Base-by-base conservation (phyloP, 345 rosid genomes). In the Sonneratia alba region DNA sequence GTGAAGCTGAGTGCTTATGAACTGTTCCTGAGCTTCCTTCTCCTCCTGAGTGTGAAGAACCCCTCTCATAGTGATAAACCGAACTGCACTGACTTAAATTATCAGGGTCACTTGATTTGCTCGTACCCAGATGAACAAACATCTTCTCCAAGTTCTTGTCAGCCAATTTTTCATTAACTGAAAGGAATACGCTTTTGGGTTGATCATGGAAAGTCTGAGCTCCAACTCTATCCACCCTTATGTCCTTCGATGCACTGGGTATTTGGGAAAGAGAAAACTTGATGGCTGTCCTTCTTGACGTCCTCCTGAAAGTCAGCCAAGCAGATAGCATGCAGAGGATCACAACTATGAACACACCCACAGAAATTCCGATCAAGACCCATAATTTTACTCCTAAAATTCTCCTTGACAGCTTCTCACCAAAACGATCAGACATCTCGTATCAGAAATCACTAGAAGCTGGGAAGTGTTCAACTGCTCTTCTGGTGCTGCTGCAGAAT, bases 101-200 rank as follows among this genome's bases (percentile, higher is more conserved):
- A 73, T 94, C 97, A 19, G 84, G 89, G 79, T 94, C 97, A 79
- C 91, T 91, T 1, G 89, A 91, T 79, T 87, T 89, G 77, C 89
- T 86, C 69, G 71, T 80, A 55, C 85, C 89, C 76, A 87, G 78
- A 74, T 87, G 89, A 81, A 78, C 80, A 37, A 74, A 67, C 86
- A 85, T 81, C 73, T 86, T 91, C 74, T 83, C 90, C 1, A 85
- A 82, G 70, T 81, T 79, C 73, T 82, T 88, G 24, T 86, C 92
- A 55, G 80, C 78, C 1, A 83, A 70, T 82, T 86, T 87, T 68
- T 89, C 95, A 49, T 82, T 77, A 72, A 85, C 81, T 1, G 79
- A 64, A 4, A 90, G 67, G 74, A 73, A 78, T 47, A 87, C 65
- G 71, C 82, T 86, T 43, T 86, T 88, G 8, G 86, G 85, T 45